A percentile compares a stretch with the other conserved stretches of the same genome.
phyloP scores from a whole-genome alignment of 768 basidiomycete genomes.

The Pleurotus ostreatus region DNA sequence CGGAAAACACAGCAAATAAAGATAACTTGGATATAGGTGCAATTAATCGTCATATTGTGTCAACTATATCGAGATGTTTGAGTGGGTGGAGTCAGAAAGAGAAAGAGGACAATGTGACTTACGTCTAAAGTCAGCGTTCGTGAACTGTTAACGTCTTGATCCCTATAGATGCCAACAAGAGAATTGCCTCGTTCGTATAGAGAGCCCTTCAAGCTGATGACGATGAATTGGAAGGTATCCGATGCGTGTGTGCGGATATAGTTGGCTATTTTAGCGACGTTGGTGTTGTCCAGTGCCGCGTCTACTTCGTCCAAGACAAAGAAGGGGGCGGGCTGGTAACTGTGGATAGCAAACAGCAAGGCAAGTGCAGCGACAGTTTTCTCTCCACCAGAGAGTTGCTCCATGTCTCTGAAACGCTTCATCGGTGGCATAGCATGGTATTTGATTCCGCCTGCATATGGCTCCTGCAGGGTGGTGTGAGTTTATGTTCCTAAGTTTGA shows the following conservation, averaged over 20 bases:
- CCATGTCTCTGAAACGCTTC: slow-evolving; percentile 99
- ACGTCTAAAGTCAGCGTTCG: slow-evolving; percentile 90
- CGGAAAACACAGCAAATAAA: neutral
- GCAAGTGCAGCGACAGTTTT: slow-evolving; percentile 99
- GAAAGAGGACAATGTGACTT: slow-evolving; percentile 20
- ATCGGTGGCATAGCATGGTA: slow-evolving; percentile 99
- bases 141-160: slow-evolving; percentile 92
- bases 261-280: slow-evolving; percentile 92
- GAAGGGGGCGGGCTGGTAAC: slow-evolving; percentile 95
- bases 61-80: slow-evolving; percentile 29
- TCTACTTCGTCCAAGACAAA: slow-evolving; percentile 99
- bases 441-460: slow-evolving; percentile 86
- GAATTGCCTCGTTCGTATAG: slow-evolving; percentile 88
- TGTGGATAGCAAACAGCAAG: slow-evolving; percentile 93
- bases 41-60: slow-evolving; percentile 58
- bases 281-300: slow-evolving; percentile 97
- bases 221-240: slow-evolving; percentile 88
- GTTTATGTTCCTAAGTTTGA: neutral
- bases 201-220: slow-evolving; percentile 94
- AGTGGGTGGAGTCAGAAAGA: neutral
- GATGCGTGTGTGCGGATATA: slow-evolving; percentile 88
- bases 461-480: slow-evolving; percentile 49
- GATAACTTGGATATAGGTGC: neutral
- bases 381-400: slow-evolving; percentile 96
- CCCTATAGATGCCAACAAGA: slow-evolving; percentile 90